Evolutionary conservation across 352 stramenopile genomes (phyloP).

Genomic region (Phytophthora macrochlamydospora): DNA sequence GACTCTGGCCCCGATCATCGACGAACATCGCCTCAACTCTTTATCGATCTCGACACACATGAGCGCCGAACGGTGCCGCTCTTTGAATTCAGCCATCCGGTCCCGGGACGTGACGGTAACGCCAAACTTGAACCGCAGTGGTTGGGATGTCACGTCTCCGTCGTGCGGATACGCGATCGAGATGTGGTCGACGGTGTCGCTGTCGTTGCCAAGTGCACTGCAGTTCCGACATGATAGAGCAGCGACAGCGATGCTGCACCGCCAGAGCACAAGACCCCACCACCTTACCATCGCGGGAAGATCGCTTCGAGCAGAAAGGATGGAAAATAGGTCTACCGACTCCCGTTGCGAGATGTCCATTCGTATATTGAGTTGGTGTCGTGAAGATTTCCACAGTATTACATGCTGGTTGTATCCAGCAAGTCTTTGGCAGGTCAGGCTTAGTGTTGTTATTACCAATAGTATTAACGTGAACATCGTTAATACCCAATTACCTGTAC

Average conservation of each 20-base stretch:
- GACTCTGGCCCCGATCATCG: slow-evolving; percentile 18
- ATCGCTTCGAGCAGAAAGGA: neutral
- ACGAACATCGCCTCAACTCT: slow-evolving; percentile 1
- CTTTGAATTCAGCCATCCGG: neutral
- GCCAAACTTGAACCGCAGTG: slow-evolving; percentile 5
- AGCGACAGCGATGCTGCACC: neutral
- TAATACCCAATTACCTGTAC: too few species aligned
- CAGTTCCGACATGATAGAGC: too few species aligned
- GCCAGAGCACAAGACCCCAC: neutral
- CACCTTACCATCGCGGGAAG: neutral
- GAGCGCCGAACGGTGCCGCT: neutral
- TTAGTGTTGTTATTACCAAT: too few species aligned
- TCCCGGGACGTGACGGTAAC: neutral
- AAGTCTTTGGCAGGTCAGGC: too few species aligned
- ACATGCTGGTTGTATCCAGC: too few species aligned
- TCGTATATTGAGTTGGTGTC: too few species aligned
- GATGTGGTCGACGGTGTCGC: neutral
- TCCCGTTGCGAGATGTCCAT: too few species aligned
- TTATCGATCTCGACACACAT: slow-evolving; percentile 12
- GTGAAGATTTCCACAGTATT: too few species aligned
- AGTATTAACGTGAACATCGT: too few species aligned
- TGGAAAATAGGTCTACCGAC: too few species aligned
- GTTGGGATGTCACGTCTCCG: neutral
- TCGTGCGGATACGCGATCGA: neutral
- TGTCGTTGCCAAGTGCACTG: too few species aligned